These are phyloP conservation scores for Fusarium drepaniforme DNA, from an alignment of 2,329 filamentous ascomycete species.

Conservation along the genomic window DNA sequence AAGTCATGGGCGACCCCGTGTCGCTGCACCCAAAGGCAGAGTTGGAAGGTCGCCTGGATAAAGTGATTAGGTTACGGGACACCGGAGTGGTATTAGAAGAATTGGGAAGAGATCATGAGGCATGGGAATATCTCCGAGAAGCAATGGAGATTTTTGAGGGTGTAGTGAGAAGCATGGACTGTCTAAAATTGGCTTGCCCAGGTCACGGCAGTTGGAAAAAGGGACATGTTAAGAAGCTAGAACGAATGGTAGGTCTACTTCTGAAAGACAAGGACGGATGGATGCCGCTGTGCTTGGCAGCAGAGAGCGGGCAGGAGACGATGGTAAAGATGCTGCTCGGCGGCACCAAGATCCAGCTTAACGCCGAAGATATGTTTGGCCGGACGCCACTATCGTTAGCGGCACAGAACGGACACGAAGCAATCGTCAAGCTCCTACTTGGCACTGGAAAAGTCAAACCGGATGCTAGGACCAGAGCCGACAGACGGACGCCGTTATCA, in stretches of 20 bases:
- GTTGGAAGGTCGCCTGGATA: neutral
- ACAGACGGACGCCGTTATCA: neutral
- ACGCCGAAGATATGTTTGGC: neutral
- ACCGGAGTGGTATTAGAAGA: neutral
- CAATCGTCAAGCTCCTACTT: neutral
- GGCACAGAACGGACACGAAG: neutral
- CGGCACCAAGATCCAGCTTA: no score
- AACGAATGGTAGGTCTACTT: neutral
- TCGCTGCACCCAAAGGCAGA: neutral
- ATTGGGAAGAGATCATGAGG: accelerated
- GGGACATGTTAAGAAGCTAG: neutral
- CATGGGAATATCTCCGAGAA: neutral
- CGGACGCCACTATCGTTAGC: neutral
- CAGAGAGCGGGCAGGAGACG: neutral
- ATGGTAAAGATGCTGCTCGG: neutral
- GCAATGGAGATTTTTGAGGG: neutral
- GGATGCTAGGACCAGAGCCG: no score
- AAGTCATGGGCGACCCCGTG: neutral
- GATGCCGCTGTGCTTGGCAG: neutral
- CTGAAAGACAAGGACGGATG: neutral
- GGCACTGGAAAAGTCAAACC: no score
- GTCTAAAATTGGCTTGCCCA: neutral
- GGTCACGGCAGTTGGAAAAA: neutral
- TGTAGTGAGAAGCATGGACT: neutral
- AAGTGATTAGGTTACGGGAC: neutral